These are phyloP conservation scores for Mycena rosella DNA, from an alignment of 768 basidiomycete genomes.

Conservation along the genomic window DNA sequence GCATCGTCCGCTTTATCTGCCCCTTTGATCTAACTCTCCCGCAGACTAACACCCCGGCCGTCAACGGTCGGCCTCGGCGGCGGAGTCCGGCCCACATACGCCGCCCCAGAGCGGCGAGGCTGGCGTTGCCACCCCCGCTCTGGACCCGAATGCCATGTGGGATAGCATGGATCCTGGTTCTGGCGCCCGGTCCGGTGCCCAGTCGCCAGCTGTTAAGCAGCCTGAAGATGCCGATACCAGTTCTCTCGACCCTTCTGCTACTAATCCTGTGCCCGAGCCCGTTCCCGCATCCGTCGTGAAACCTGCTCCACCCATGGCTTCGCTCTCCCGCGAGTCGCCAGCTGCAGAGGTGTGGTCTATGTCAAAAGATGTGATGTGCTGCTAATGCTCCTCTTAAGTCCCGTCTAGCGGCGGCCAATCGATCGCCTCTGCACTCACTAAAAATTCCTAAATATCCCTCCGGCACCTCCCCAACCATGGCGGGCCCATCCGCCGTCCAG, in stretches of 20 bases:
- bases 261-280: not conserved
- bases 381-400: constrained; percentile 3
- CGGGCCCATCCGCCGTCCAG: constrained; percentile 9
- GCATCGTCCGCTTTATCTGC: not conserved
- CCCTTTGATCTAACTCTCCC: not conserved
- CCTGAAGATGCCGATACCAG: not conserved
- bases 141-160: constrained; percentile 31
- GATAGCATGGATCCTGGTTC: constrained; percentile 35
- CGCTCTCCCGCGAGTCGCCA: constrained; percentile 9
- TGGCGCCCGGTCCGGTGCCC: constrained; percentile 12
- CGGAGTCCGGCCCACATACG: not conserved
- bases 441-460: not conserved
- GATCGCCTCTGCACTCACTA: not conserved
- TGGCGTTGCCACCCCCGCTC: not conserved
- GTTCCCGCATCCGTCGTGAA: not conserved
- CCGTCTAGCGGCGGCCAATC: not conserved
- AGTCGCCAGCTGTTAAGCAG: not conserved
- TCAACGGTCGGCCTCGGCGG: not conserved
- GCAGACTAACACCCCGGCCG: not conserved
- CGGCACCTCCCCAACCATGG: not conserved
- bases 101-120: constrained; percentile 2
- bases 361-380: not conserved
- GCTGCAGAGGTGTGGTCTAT: constrained; percentile 15
- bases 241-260: not conserved
- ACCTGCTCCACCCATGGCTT: constrained; percentile 23